Conservation (phyloP, 441 rosid genomes). For the Kokia cookei region DNA sequence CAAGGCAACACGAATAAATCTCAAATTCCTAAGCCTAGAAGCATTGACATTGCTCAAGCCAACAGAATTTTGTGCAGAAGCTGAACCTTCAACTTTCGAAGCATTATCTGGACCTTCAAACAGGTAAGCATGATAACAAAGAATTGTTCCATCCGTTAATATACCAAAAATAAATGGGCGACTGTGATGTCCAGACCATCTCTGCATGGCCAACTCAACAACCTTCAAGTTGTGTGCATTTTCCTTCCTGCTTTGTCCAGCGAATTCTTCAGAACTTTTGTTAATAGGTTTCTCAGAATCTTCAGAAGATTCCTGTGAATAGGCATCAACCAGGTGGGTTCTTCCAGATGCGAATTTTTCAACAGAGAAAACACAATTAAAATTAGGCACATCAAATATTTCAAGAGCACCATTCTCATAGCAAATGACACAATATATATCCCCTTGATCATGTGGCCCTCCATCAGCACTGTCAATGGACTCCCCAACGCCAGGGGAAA, state of each 20-base stretch:
- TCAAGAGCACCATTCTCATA: conserved; percentile 80
- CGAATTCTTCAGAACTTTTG: conserved; percentile 41
- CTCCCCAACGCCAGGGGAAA: conserved; percentile 81
- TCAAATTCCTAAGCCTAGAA: conserved; percentile 85
- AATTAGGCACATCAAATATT: conserved; percentile 91
- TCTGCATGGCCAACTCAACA: conserved; percentile 89
- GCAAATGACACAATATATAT: conserved; percentile 85
- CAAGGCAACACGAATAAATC: conserved; percentile 65
- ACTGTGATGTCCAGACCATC: conserved; percentile 87
- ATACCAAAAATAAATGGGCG: conserved; percentile 88
- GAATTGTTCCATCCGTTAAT: conserved; percentile 91
- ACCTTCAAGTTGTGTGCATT: conserved; percentile 56
- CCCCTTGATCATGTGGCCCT: conserved; percentile 83
- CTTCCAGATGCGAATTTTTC: conserved; percentile 85
- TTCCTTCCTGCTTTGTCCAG: conserved; percentile 62
- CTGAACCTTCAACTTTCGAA: conserved; percentile 50
- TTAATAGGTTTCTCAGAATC: conserved; percentile 36
- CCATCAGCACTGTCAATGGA: conserved; percentile 85
- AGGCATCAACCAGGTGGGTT: conserved; percentile 64
- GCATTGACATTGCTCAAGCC: conserved; percentile 36
- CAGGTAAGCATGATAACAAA: conserved; percentile 89
- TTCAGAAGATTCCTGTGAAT: conserved; percentile 32
- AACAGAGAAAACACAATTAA: conserved; percentile 74
- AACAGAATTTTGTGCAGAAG: conserved; percentile 39
- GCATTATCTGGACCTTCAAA: conserved; percentile 74